Evolutionary conservation across 148 eudicot genomes (phyloP), one percentile per base, ranked within the genome.

Genomic region (Chenopodium quinoa): DNA sequence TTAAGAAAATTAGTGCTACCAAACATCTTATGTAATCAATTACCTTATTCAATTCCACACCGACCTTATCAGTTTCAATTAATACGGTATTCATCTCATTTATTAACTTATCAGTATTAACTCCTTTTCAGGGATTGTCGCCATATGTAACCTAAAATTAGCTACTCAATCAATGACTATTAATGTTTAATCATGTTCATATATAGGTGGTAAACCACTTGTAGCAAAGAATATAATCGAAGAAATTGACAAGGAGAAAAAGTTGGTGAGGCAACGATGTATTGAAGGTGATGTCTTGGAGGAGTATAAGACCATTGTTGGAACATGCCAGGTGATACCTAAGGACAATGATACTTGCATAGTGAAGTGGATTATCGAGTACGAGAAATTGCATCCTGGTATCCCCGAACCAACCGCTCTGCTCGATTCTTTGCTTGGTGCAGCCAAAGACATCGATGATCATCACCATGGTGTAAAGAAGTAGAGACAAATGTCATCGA

Each of bases 381-480:
- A 83, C 16, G 82, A 75, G 44, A 83, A 83, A 58, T 37, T 67
- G 8, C 73, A 37, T 29, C 71, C 71, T 37, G 52, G 16, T 11
- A 47, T 25, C 4, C 85, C 85, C 22, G 85, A 83, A 23, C 85
- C 85, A n/a, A 16, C 71, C 31, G 76, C 60, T 4, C 16, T 78
- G 31, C 68, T 83, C 16, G 76, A 79, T 65, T 48, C 75, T 31
- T 25, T 52, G 8, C 63, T 83, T 66, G 19, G 1, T 12, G 23
- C 75, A 66, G 65, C 85, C 34, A 68, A 69, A 31, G 52, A 83
- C 50, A 75, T 75, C 4, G 82, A 83, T 29, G 82, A 75, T 47
- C 82, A 79, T 75, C 85, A 83, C 72, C 82, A 83, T 22, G 71
- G 85, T 23, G 19, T 80, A 14, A 48, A 74, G 17, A 63, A 74